Conservation (phyloP, 257 asterid genomes). For the Solanum virginianum region DNA sequence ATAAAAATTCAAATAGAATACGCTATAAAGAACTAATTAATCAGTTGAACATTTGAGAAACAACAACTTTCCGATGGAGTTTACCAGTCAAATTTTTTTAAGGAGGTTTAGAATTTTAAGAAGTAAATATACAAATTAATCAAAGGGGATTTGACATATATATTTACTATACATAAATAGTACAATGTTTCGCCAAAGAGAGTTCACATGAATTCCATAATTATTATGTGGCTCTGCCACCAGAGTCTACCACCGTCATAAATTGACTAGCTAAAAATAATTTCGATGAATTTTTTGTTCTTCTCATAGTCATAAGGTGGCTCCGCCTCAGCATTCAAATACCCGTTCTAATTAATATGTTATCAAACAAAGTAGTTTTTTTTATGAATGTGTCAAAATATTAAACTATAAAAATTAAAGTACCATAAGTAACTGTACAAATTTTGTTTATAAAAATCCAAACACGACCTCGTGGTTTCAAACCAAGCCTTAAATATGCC, state of each 20-base stretch:
- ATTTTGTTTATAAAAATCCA: background rate
- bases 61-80: background rate
- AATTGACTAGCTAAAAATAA: background rate
- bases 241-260: background rate
- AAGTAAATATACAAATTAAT: too few species aligned
- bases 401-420: background rate
- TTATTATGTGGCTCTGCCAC: too few species aligned
- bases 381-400: background rate
- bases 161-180: too few species aligned
- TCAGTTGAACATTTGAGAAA: background rate
- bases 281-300: background rate
- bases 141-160: too few species aligned
- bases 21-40: background rate
- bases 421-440: background rate
- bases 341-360: background rate
- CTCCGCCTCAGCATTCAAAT: background rate
- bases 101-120: too few species aligned
- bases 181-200: too few species aligned
- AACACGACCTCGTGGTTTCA: background rate
- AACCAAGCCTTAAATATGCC: background rate
- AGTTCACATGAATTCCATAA: too few species aligned
- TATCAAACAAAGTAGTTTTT: background rate
- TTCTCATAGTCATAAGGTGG: background rate
- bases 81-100: too few species aligned
- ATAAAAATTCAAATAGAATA: background rate